Percentiles rank a stretch among this genome's conserved stretches.
phyloP scores from a whole-genome alignment of 208 protist genomes.

The Trypanosoma congolense region DNA sequence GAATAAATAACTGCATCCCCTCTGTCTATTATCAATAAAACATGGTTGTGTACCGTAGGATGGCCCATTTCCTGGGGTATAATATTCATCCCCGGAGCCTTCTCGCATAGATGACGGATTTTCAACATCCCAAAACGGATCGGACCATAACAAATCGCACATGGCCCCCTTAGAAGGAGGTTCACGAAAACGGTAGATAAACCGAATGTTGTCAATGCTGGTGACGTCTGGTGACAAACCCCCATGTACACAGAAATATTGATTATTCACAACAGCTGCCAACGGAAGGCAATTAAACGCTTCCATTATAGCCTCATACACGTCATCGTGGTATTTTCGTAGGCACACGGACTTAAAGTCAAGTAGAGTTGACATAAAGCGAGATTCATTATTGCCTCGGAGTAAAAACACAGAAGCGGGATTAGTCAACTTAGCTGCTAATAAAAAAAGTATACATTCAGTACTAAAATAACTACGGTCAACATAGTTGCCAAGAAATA shows the following conservation, averaged over 20 bases:
- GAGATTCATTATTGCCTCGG: constrained; percentile 89
- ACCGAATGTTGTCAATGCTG: constrained; percentile 89
- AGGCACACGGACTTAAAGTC: constrained; percentile 92
- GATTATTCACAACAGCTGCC: constrained; percentile 95
- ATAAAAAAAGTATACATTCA: constrained; percentile 95
- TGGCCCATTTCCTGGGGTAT: constrained; percentile 42
- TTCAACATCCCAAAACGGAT: constrained; percentile 94
- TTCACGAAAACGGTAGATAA: constrained; percentile 95
- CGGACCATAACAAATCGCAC: constrained; percentile 99
- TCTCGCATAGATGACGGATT: constrained; percentile 59
- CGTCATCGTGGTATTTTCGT: constrained; percentile 84
- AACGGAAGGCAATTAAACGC: constrained; percentile 98
- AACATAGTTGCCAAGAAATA: constrained; percentile 99
- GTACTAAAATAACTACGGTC: constrained; percentile 96
- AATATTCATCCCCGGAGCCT: constrained; percentile 78
- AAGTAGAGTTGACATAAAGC: constrained; percentile 88
- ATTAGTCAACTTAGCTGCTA: constrained; percentile 93
- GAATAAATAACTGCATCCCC: constrained; percentile 78
- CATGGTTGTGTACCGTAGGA: constrained; percentile 53
- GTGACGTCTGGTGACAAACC: constrained; percentile 96
- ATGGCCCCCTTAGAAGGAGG: constrained; percentile 96
- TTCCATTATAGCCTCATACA: constrained; percentile 39
- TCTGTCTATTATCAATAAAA: constrained; percentile 68
- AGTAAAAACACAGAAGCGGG: constrained; percentile 87
- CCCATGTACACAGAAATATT: constrained; percentile 99